Evolutionary conservation across 495 filamentous ascomycete genomes (phyloP).

Genomic region (Aspergillus ostianus): DNA sequence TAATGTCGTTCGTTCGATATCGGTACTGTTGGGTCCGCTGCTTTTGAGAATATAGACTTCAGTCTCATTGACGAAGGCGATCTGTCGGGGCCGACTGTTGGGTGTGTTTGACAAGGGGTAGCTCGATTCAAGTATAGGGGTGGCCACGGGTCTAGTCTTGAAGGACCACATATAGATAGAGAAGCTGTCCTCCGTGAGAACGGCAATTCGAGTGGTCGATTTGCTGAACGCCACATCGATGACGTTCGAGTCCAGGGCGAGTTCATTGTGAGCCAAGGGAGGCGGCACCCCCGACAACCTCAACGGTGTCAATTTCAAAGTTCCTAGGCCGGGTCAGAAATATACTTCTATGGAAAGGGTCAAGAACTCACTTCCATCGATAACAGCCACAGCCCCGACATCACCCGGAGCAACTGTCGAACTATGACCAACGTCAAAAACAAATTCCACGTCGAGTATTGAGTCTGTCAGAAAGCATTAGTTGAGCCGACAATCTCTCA

Average conservation of each 20-base stretch:
- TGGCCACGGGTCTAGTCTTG: constrained; percentile 45
- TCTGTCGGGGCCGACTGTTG: constrained; percentile 39
- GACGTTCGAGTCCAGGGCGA: constrained; percentile 59
- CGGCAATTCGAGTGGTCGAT: constrained; percentile 64
- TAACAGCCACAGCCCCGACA: constrained; percentile 77
- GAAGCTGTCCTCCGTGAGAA: constrained; percentile 63
- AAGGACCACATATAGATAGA: constrained; percentile 64
- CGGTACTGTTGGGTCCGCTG: constrained; percentile 29
- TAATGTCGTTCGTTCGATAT: constrained; percentile 38
- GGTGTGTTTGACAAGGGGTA: constrained; percentile 40
- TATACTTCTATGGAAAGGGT: background rate
- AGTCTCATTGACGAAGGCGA: constrained; percentile 43
- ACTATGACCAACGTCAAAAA: constrained; percentile 64
- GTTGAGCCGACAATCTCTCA: background rate
- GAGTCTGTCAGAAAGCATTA: constrained; percentile 20
- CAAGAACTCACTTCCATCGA: constrained; percentile 68
- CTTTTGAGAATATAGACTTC: constrained; percentile 44
- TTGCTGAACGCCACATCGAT: constrained; percentile 74
- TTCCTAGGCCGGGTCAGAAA: constrained; percentile 36
- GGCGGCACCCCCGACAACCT: constrained; percentile 82
- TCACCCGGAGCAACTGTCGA: constrained; percentile 71
- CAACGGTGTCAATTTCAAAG: constrained; percentile 81
- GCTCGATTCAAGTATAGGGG: constrained; percentile 46
- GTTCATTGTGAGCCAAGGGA: constrained; percentile 82
- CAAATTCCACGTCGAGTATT: constrained; percentile 66